Percentiles rank a stretch among this genome's conserved stretches.
phyloP scores from a whole-genome alignment of 495 filamentous ascomycete species.

The Parathielavia hyrcaniae region DNA sequence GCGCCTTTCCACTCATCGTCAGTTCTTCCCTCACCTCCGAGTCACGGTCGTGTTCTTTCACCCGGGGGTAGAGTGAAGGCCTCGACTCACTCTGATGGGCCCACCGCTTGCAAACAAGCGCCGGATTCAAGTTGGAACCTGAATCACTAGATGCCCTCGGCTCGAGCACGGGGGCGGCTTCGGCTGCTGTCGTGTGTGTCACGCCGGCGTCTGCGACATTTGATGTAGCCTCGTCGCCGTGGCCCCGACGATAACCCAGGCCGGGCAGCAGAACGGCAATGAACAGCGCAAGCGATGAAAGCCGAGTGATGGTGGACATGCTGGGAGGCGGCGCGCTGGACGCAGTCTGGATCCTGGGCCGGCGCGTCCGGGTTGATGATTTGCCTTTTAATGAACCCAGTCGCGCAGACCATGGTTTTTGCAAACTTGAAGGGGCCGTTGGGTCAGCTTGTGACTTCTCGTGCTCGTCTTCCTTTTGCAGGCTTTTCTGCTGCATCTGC shows the following conservation, averaged over 20 bases:
- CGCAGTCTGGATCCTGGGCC: conserved; percentile 39
- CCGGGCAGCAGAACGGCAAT: conserved; percentile 48
- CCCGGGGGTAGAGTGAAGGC: no score
- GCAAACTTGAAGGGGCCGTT: conserved; percentile 8
- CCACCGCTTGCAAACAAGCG: conserved; percentile 60
- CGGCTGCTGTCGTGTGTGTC: conserved; percentile 28
- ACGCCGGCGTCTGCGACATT: conserved; percentile 44
- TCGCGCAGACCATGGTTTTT: conserved; percentile 36
- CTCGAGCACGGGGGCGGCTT: conserved; percentile 30
- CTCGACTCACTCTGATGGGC: conserved; percentile 53
- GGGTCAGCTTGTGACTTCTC: conserved; percentile 12
- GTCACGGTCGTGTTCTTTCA: no score
- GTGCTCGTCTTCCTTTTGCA: conserved; percentile 3
- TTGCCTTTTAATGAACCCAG: conserved; percentile 22
- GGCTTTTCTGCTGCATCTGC: conserved; percentile 7
- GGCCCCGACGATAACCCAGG: conserved; percentile 39
- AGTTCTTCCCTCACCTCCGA: no score
- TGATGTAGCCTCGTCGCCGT: conserved; percentile 30
- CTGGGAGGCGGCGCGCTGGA: conserved; percentile 38
- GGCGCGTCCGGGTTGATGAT: conserved; percentile 21
- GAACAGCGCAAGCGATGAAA: conserved; percentile 48
- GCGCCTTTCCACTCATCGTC: conserved; percentile 33
- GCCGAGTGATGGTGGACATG: conserved; percentile 34
- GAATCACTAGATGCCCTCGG: conserved; percentile 27
- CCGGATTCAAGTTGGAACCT: no score